Conservation (phyloP, 2,329 filamentous ascomycete species). For the Sclerotinia trifoliorum region DNA sequence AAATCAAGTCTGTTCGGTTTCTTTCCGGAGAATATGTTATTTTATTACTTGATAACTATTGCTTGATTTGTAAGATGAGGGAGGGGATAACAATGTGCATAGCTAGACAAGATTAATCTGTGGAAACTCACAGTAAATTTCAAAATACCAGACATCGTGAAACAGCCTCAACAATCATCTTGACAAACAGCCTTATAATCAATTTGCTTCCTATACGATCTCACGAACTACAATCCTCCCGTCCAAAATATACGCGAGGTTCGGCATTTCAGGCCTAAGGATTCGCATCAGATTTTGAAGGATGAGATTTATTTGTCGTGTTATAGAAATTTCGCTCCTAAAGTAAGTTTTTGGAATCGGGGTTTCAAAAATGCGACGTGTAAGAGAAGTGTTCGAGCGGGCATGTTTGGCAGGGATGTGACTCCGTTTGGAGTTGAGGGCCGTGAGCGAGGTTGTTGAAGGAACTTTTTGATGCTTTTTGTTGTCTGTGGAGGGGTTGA, state of each 20-base stretch:
- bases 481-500: neutral
- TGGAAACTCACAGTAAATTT: neutral
- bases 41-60: neutral
- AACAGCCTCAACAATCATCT: neutral
- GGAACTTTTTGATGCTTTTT: neutral
- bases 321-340: neutral
- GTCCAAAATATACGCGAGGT: neutral
- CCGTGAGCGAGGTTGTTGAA: neutral
- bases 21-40: too few relatives aligned
- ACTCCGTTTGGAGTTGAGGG: neutral
- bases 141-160: neutral
- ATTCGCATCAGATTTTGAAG: neutral
- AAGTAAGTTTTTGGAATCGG: neutral
- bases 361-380: constrained; percentile 7
- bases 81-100: neutral
- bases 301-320: neutral
- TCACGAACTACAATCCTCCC: neutral
- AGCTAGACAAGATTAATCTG: neutral
- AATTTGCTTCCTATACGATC: neutral
- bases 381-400: constrained; percentile 3
- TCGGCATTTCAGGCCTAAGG: neutral
- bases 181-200: neutral
- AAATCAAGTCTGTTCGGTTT: neutral
- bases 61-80: neutral
- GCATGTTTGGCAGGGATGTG: neutral